Base-by-base conservation (phyloP, 768 basidiomycete genomes). In the Jaapia argillacea region DNA sequence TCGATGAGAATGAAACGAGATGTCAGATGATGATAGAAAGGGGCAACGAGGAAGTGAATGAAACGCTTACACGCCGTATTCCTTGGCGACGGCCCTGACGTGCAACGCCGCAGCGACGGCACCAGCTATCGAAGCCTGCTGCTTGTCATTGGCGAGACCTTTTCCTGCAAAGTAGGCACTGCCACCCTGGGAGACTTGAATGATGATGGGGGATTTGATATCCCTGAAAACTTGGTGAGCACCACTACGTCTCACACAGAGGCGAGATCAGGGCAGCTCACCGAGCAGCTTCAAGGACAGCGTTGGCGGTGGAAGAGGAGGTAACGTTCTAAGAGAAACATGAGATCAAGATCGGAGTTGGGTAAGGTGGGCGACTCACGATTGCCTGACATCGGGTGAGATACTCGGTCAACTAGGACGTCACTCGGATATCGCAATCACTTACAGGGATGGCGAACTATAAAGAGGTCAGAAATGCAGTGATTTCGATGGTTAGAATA, bases 161-260 rank as follows among this genome's bases (percentile, higher is more conserved):
- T 99, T 99, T 49, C 96, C 96, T 36, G 90, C 90, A 58, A 87
- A 97, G 75, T 85, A 97, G 42, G 93, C 94, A 48, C 79, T 76
- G 56, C 96, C 96, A 45, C 96, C 96, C 63, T 99, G 93, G 44
- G 96, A 99, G 50, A 93, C 82, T 61, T 98, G 96, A 56, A 97
- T 70, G 66, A 99, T 98, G 68, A 99, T 92, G 46, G 94, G 94
- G 24, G 94, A 75, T 64, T 98, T 97, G 74, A 87, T 78, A 63
- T 97, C 96, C 51, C 89, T 89, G 55, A 38, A 13, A 7, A 38
- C 37, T 7, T 7, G 21, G 37, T 38, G 22, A 10, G 37, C 20
- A 38, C 13, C 7, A 36, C 44, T 43, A 16, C 24, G 21, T 10
- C 18, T 18, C 48, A 59, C 47, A 18, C 20, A 16, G 21, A 21